Percentiles rank a stretch among this genome's conserved stretches.
These are phyloP conservation scores for Pythium dissotocum DNA, from an alignment of 352 stramenopile species.

Conservation along the genomic window DNA sequence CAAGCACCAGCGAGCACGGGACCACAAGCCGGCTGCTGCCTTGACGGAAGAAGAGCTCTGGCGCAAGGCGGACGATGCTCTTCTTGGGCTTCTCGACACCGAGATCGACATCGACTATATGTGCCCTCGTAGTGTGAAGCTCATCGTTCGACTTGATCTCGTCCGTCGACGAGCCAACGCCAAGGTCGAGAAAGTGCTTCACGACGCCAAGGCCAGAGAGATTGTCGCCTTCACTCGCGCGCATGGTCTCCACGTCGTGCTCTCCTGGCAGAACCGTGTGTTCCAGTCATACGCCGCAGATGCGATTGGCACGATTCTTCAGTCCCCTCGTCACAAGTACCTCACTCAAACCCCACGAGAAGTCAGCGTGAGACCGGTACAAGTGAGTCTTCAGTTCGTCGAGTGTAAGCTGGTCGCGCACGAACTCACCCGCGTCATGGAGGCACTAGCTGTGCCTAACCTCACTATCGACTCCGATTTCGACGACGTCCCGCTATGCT, in stretches of 20 bases:
- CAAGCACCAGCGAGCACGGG: background rate
- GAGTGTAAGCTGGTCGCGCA: background rate
- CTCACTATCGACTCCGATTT: background rate
- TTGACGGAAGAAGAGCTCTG: background rate
- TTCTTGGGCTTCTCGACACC: background rate
- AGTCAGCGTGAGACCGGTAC: background rate
- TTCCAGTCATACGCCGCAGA: background rate
- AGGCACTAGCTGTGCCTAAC: background rate
- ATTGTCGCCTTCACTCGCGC: background rate
- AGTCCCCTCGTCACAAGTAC: background rate
- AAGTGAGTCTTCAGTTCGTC: background rate
- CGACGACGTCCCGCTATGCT: background rate
- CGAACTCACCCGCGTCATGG: background rate
- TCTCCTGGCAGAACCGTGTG: background rate
- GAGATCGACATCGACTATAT: background rate
- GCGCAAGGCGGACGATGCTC: background rate
- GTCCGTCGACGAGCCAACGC: background rate
- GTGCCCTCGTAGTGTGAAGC: background rate
- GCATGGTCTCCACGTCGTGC: background rate
- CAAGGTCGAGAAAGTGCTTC: background rate
- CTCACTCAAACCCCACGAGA: too few species aligned
- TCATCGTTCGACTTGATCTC: background rate
- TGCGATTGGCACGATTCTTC: background rate
- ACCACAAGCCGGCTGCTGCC: background rate
- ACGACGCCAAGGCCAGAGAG: background rate